Evolutionary conservation across 129 eudicot species (phyloP).

Genomic region (Saposhnikovia divaricata): DNA sequence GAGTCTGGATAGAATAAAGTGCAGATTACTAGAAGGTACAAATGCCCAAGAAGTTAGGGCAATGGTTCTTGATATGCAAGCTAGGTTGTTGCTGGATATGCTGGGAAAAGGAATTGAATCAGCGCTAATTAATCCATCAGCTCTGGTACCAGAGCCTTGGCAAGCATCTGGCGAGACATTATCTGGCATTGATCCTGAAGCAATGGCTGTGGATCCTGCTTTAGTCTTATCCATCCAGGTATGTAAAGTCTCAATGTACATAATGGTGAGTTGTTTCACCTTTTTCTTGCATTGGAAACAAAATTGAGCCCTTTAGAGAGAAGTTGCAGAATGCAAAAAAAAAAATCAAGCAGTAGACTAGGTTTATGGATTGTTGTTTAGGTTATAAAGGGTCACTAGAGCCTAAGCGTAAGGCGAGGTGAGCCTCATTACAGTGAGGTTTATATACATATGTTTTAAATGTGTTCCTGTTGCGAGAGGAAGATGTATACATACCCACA

Average conservation of each 20-base stretch:
- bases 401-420: not conserved
- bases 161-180: slow-evolving; percentile 81
- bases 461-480: not conserved
- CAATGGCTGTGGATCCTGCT: slow-evolving; percentile 96
- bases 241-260: not conserved
- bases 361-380: not conserved
- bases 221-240: slow-evolving; percentile 86
- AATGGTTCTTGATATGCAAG: slow-evolving; percentile 99
- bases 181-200: slow-evolving; percentile 64
- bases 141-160: slow-evolving; percentile 86
- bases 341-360: not conserved
- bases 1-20: slow-evolving; percentile 95
- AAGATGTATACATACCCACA: not conserved
- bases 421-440: not conserved
- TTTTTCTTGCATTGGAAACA: not conserved
- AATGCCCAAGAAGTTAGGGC: slow-evolving; percentile 98
- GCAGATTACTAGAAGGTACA: slow-evolving; percentile 94
- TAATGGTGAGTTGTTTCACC: not conserved
- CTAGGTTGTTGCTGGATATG: slow-evolving; percentile 90
- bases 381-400: not conserved
- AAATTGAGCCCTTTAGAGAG: not conserved
- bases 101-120: slow-evolving; percentile 98
- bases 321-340: not conserved
- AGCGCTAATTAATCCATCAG: slow-evolving; percentile 86
- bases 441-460: not conserved